Conservation (phyloP, 768 basidiomycete genomes). For the Lyophyllum semitale region DNA sequence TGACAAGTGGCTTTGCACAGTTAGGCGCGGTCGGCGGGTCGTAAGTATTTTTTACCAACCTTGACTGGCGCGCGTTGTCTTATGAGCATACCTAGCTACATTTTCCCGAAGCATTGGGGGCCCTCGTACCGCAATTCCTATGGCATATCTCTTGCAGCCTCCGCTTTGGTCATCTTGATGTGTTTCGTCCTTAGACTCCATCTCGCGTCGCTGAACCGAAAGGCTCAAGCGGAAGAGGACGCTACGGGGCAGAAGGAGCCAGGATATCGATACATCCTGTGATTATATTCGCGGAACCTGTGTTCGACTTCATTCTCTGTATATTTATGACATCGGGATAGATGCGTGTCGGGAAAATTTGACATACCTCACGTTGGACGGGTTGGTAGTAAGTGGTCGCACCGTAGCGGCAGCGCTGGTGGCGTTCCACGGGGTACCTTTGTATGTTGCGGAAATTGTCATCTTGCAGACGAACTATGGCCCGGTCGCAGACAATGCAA, state of each 20-base stretch:
- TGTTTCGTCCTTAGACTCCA: background rate
- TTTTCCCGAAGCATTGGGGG: background rate
- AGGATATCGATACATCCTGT: background rate
- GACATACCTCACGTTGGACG: no score
- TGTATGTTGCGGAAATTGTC: no score
- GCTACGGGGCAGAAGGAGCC: background rate
- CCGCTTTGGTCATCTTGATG: background rate
- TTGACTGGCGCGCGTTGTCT: background rate
- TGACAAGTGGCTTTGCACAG: slow-evolving; percentile 68
- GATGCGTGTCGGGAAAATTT: no score
- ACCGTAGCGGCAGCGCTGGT: no score
- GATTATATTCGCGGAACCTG: no score
- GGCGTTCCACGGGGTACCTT: no score
- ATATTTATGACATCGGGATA: no score
- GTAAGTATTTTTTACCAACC: slow-evolving; percentile 32
- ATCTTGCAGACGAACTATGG: no score
- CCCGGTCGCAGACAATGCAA: no score
- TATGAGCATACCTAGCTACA: background rate
- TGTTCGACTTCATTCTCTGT: no score
- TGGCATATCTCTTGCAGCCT: background rate
- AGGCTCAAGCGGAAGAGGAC: background rate
- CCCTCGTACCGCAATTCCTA: background rate
- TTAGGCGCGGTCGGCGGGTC: slow-evolving; percentile 58
- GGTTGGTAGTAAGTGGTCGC: no score
- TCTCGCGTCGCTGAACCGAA: background rate